These are phyloP conservation scores for Fusarium chaquense DNA, from an alignment of 2,329 filamentous ascomycete genomes.

Conservation along the genomic window DNA sequence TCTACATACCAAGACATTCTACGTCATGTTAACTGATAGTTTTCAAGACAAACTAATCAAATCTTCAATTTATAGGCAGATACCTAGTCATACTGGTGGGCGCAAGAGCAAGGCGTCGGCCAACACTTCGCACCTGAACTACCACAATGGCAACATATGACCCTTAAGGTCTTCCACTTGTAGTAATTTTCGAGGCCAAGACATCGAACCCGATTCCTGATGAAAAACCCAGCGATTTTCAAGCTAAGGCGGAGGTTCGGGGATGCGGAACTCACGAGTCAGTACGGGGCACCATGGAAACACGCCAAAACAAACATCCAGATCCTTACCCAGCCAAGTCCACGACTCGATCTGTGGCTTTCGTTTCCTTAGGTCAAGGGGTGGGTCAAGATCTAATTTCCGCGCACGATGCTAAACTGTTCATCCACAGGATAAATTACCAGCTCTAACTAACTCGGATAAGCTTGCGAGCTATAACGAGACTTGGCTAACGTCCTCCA, in stretches of 20 bases:
- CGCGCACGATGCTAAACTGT: not conserved
- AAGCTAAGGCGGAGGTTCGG: constrained; percentile 15
- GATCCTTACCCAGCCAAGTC: constrained; percentile 15
- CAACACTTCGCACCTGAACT: not conserved
- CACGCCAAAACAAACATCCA: constrained; percentile 2
- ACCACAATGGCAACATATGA: not conserved
- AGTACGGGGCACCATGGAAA: constrained; percentile 7
- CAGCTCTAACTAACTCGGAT: constrained; percentile 2
- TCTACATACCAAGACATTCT: not conserved
- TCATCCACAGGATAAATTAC: constrained; percentile 3
- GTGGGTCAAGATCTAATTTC: constrained; percentile 24
- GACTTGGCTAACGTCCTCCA: not conserved
- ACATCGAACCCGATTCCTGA: not conserved
- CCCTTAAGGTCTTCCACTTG: not conserved
- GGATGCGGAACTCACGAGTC: constrained; percentile 20
- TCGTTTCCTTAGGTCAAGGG: not conserved
- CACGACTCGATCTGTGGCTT: constrained; percentile 18
- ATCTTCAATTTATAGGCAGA: not conserved
- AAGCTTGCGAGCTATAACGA: constrained; percentile 17
- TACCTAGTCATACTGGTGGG: not conserved
- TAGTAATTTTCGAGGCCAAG: not conserved
- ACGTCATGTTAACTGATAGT: not conserved
- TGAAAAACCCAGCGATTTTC: not conserved
- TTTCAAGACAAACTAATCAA: not conserved
- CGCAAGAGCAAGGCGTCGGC: not conserved